These are phyloP conservation scores for Fraxinus greggii DNA, from an alignment of 305 asterid genomes.

Conservation along the genomic window DNA sequence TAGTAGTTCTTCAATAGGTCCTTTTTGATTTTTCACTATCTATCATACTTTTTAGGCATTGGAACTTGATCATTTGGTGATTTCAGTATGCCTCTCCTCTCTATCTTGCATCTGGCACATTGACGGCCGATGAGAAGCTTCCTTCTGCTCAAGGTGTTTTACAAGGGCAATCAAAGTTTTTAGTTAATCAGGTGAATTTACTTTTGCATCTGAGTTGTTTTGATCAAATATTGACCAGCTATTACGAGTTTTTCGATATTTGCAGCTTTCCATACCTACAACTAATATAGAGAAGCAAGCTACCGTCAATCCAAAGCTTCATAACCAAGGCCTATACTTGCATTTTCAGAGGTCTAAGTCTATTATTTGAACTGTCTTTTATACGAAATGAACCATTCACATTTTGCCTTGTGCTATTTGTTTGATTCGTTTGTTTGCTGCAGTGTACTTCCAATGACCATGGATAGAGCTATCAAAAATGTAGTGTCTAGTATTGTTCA, in stretches of 20 bases:
- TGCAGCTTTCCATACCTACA: conserved; percentile 72
- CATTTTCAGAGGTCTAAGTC: conserved; percentile 84
- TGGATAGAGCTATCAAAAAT: conserved; percentile 96
- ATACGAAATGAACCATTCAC: background rate
- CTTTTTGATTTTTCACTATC: conserved; percentile 15
- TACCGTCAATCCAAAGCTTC: conserved; percentile 80
- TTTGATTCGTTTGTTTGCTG: conserved; percentile 28
- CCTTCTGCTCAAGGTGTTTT: conserved; percentile 70
- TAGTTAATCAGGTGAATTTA: conserved; percentile 67
- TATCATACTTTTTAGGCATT: background rate
- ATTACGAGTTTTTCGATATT: conserved; percentile 14
- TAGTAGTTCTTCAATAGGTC: conserved; percentile 22
- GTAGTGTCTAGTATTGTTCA: conserved; percentile 84
- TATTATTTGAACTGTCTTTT: conserved; percentile 26
- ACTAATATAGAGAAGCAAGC: conserved; percentile 90
- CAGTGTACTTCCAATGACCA: conserved; percentile 86
- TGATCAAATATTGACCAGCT: conserved; percentile 16
- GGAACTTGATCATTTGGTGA: conserved; percentile 27
- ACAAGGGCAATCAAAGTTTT: conserved; percentile 68
- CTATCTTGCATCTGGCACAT: conserved; percentile 67
- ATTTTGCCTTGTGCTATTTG: background rate
- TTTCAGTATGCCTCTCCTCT: conserved; percentile 67
- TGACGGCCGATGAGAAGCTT: conserved; percentile 77
- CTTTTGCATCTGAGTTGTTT: conserved; percentile 13
- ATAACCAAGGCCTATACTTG: conserved; percentile 58